These are phyloP conservation scores for Scedosporium aurantiacum DNA, from an alignment of 2,329 filamentous ascomycete genomes.

Conservation along the genomic window DNA sequence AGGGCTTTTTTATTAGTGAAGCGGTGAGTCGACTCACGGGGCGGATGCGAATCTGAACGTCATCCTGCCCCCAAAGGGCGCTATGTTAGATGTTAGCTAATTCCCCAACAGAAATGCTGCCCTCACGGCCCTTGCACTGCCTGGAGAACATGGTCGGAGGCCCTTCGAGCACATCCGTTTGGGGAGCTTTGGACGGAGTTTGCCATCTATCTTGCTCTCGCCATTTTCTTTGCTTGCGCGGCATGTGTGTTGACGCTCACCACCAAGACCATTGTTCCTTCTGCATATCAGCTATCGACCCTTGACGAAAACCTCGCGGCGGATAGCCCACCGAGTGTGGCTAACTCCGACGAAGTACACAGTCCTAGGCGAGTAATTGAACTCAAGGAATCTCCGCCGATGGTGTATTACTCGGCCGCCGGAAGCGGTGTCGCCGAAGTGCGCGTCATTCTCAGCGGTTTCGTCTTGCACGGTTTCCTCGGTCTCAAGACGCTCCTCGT, in stretches of 20 bases:
- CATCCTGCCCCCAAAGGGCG: constrained; percentile 3
- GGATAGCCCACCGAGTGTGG: constrained; percentile 22
- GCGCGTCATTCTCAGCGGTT: constrained; percentile 94
- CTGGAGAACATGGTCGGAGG: constrained; percentile 45
- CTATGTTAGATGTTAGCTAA: constrained; percentile 10
- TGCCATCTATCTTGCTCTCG: constrained; percentile 60
- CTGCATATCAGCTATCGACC: constrained; percentile 73
- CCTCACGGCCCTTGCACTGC: constrained; percentile 44
- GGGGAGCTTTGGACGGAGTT: constrained; percentile 61
- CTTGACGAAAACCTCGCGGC: constrained; percentile 88
- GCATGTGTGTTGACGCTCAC: constrained; percentile 73
- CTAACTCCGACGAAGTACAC: constrained; percentile 22
- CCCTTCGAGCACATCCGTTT: constrained; percentile 29
- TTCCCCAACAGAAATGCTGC: constrained; percentile 33
- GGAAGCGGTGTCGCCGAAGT: constrained; percentile 96
- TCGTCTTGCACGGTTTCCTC: constrained; percentile 91
- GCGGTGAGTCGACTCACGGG: constrained; percentile 35
- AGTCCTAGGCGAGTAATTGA: constrained; percentile 29
- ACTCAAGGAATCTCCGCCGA: constrained; percentile 43
- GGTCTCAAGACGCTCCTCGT: constrained; percentile 77
- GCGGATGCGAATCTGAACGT: constrained; percentile 5
- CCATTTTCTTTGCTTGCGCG: constrained; percentile 55
- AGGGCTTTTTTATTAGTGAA: constrained; percentile 62
- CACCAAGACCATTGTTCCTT: constrained; percentile 91
- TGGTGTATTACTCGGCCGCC: constrained; percentile 92